Evolutionary conservation across 768 basidiomycete species (phyloP), one percentile per base, ranked within the genome.

Genomic region (Pluteus cervinus): DNA sequence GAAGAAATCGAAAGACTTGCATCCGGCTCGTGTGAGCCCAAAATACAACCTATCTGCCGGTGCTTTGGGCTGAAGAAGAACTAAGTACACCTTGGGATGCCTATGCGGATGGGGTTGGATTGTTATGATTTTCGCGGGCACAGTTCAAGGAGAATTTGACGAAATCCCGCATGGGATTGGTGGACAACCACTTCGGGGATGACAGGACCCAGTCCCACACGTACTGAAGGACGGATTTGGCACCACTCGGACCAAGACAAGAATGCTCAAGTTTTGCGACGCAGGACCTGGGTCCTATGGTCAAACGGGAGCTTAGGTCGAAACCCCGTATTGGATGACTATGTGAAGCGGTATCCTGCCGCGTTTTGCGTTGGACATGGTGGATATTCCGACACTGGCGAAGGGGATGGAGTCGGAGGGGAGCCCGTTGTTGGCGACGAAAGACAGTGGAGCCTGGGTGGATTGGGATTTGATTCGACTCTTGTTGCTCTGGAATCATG

Each of bases 121-220:
- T 98, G 94, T 61, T 97, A 93, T 54, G 80, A 90, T 54, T 93
- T 92, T 58, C n/a, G 86, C 92, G 3, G 81, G 82, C 10, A 91
- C 89, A 11, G 75, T 98, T 98, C 76, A 73, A 36, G 39, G 38
- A 28, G 45, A 46, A n/a, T n/a, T n/a, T n/a, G n/a, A n/a, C n/a
- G n/a, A n/a, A n/a, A 46, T 38, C 24, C 30, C 29, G 45, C 47
- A n/a, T 18, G 43, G 41, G 29, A 33, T 34, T 26, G 41, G n/a
- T n/a, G n/a, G n/a, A n/a, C n/a, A 55, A 8, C 40, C 42, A 28
- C 38, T 36, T 5, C 32, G 42, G 39, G n/a, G 40, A 71, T 10
- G 63, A 68, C 14, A 73, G 76, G 14, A 72, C 75, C 9, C 75
- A 79, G 36, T 94, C 78, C 54, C 94, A 98, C 58, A 84, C 90